Conservation (phyloP, 345 rosid genomes). For the Excoecaria cochinchinensis region DNA sequence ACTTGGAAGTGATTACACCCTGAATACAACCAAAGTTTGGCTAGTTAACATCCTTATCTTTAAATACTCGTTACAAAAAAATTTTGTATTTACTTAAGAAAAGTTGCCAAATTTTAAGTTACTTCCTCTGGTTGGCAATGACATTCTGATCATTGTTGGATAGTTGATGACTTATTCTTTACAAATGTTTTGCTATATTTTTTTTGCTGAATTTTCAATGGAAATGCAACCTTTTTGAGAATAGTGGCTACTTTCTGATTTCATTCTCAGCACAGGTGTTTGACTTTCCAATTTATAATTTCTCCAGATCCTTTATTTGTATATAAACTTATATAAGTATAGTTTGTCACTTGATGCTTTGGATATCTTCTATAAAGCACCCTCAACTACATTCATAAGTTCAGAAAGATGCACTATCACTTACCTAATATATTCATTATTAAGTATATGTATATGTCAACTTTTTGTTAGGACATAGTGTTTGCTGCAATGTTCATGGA, state of each 20-base stretch:
- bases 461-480: constrained; percentile 67
- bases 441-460: background rate
- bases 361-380: background rate
- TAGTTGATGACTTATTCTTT: background rate
- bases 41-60: background rate
- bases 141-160: background rate
- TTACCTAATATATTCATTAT: background rate
- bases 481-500: constrained; percentile 93
- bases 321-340: background rate
- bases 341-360: background rate
- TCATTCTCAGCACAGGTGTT: background rate
- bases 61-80: background rate
- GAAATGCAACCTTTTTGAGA: background rate
- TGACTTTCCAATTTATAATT: background rate
- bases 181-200: background rate
- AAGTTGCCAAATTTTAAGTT: background rate
- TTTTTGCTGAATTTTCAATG: background rate
- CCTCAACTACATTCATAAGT: background rate
- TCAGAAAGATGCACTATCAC: background rate
- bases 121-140: background rate
- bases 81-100: background rate
- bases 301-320: background rate
- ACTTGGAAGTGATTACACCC: background rate
- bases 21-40: background rate
- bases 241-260: background rate